phyloP scores from a whole-genome alignment of 768 basidiomycete species.

The Collybiopsis confluens region DNA sequence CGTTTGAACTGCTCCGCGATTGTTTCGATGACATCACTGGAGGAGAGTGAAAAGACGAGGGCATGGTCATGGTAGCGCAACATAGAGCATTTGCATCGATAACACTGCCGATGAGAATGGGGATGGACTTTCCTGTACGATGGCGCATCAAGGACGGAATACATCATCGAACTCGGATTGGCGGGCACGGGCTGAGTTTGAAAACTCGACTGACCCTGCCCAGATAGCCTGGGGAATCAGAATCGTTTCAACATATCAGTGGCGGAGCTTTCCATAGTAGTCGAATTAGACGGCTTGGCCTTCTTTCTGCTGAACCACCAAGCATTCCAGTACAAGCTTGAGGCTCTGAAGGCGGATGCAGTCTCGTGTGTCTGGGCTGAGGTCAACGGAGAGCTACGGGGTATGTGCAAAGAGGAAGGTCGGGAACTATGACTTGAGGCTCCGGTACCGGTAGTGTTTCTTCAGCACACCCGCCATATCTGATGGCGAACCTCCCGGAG shows the following conservation, averaged over 20 bases:
- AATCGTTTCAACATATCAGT: constrained; percentile 6
- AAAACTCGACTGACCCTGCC: too few species aligned
- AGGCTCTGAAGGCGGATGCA: constrained; percentile 33
- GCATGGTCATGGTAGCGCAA: too few species aligned
- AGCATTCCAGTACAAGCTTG: constrained; percentile 61
- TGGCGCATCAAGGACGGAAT: too few species aligned
- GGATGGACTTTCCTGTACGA: too few species aligned
- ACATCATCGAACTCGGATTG: too few species aligned
- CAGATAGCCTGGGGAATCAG: too few species aligned
- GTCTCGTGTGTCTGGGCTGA: constrained; percentile 17
- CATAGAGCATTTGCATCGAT: too few species aligned
- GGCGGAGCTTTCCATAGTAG: constrained; percentile 26
- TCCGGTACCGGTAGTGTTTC: constrained; percentile 49
- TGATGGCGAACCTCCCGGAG: constrained; percentile 57
- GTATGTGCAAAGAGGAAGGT: constrained; percentile 53
- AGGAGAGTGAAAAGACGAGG: too few species aligned
- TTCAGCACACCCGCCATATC: constrained; percentile 46
- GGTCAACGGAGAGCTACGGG: constrained; percentile 45
- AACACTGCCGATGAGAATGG: too few species aligned
- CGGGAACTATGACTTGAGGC: constrained; percentile 49
- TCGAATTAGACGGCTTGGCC: constrained; percentile 50
- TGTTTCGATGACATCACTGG: too few species aligned
- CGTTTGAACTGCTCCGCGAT: too few species aligned
- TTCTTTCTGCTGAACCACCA: constrained; percentile 55
- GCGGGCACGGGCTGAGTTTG: too few species aligned